Conservation (phyloP, 148 eudicot genomes). For the Drosera capensis region DNA sequence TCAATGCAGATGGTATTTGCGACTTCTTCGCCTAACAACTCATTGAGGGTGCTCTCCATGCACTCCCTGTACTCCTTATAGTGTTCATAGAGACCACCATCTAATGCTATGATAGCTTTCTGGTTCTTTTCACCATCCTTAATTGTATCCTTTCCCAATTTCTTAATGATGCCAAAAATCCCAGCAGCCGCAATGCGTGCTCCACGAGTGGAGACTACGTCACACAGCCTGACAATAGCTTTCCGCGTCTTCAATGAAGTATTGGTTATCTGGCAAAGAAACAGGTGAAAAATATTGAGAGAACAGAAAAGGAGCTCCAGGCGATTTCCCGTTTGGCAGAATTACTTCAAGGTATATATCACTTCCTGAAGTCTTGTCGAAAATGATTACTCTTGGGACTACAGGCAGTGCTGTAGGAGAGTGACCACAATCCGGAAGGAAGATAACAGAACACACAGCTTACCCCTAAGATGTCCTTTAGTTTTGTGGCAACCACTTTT, state of each 20-base stretch:
- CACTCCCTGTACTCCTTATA: conserved; percentile 58
- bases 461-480: conserved; percentile 77
- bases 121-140: conserved; percentile 42
- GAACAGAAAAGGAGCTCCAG: neutral
- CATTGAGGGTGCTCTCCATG: conserved; percentile 57
- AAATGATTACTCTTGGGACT: too few relatives aligned
- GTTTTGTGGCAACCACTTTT: conserved; percentile 58
- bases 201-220: conserved; percentile 62
- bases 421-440: neutral
- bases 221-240: conserved; percentile 51
- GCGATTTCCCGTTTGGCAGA: too few relatives aligned
- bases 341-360: too few relatives aligned
- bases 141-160: conserved; percentile 49
- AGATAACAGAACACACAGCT: neutral
- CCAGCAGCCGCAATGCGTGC: conserved; percentile 92
- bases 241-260: conserved; percentile 69
- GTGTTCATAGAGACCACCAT: conserved; percentile 82
- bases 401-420: too few relatives aligned
- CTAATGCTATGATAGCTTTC: conserved; percentile 64
- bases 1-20: conserved; percentile 40
- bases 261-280: conserved; percentile 36
- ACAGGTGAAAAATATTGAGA: neutral
- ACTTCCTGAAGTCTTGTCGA: too few relatives aligned
- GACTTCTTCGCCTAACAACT: conserved; percentile 55
- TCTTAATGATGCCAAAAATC: conserved; percentile 70